Conservation (phyloP, 139 green algal genomes). For the Volvox reticuliferus region DNA sequence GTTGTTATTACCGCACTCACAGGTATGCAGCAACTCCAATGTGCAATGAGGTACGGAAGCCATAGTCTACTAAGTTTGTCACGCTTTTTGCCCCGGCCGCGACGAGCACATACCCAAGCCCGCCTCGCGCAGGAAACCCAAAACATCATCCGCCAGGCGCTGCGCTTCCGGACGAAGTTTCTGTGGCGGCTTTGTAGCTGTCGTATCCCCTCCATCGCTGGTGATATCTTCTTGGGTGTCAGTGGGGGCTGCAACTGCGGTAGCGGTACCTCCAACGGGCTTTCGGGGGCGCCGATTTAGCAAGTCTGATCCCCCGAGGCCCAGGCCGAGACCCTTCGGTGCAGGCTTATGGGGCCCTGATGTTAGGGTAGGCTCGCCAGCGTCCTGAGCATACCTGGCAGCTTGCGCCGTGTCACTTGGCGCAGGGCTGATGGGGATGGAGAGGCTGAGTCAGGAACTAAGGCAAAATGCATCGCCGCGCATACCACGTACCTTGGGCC, state of each 20-base stretch:
- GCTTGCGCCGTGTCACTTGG: background rate
- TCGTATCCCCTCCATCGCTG: background rate
- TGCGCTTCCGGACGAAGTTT: constrained; percentile 53
- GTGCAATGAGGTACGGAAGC: no score
- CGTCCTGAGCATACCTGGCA: background rate
- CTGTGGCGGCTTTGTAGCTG: background rate
- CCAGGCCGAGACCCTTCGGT: background rate
- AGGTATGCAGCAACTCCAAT: no score
- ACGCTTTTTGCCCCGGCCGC: background rate
- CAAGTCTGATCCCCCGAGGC: background rate
- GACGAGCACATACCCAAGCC: constrained; percentile 10
- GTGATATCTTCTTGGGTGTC: background rate
- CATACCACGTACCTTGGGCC: no score
- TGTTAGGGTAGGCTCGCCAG: background rate
- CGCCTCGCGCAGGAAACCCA: constrained; percentile 49
- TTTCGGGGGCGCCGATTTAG: background rate
- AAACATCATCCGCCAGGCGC: constrained; percentile 64
- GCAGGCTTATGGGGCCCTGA: background rate
- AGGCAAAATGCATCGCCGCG: no score
- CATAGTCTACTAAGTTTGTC: background rate
- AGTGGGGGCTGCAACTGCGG: background rate
- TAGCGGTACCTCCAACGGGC: background rate
- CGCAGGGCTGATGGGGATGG: background rate
- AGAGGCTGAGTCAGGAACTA: no score
- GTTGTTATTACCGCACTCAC: no score